Evolutionary conservation across 331 rosid species (phyloP).

Genomic region (Malus hybrid): DNA sequence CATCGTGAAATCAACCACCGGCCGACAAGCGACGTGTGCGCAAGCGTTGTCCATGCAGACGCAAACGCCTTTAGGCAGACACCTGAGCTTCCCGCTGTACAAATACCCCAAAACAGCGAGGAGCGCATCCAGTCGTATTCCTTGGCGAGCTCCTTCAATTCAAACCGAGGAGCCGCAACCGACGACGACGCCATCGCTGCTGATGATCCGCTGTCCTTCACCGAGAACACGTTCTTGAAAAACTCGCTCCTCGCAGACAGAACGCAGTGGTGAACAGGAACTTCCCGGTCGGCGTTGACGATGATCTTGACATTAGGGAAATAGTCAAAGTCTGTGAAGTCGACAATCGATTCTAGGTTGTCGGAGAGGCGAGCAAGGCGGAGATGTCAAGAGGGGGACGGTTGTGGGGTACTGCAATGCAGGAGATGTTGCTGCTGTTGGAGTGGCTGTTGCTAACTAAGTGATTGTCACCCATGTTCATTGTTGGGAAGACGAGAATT

Average conservation of each 20-base stretch:
- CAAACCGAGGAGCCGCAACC: neutral
- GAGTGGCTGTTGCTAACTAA: conserved; percentile 18
- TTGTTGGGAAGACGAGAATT: neutral
- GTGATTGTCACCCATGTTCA: neutral
- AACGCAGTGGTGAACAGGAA: conserved; percentile 47
- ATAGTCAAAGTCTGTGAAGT: conserved; percentile 17
- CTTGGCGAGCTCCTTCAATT: conserved; percentile 39
- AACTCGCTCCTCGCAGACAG: conserved; percentile 43
- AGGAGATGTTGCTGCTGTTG: conserved; percentile 18
- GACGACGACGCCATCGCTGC: neutral
- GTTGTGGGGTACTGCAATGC: neutral
- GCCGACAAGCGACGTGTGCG: conserved; percentile 41
- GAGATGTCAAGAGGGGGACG: conserved; percentile 8
- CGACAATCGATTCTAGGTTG: conserved; percentile 27
- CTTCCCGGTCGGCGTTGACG: conserved; percentile 16
- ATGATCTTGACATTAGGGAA: conserved; percentile 42
- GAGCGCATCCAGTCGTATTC: conserved; percentile 38
- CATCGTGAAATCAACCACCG: conserved; percentile 43
- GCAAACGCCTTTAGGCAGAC: conserved; percentile 21
- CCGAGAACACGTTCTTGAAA: conserved; percentile 27
- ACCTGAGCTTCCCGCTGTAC: conserved; percentile 39
- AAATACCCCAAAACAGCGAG: conserved; percentile 37
- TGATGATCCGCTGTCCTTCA: neutral
- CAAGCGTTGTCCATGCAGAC: conserved; percentile 52
- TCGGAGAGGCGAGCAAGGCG: conserved; percentile 34